Conservation (phyloP, 2,329 filamentous ascomycete species). For the Clarireedia homoeocarpa region DNA sequence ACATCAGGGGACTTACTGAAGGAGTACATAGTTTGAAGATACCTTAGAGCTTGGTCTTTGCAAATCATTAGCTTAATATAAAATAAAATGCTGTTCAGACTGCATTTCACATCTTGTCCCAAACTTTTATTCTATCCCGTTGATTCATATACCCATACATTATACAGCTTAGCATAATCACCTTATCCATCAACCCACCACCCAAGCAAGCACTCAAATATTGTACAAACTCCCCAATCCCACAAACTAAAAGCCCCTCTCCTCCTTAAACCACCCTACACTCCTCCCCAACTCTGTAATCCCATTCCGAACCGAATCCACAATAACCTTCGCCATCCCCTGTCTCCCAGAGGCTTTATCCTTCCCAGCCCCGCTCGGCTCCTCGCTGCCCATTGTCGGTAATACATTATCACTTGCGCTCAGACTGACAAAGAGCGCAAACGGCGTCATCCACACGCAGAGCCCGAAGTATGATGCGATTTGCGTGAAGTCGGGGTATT, state of each 20-base stretch:
- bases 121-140: neutral
- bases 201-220: constrained; percentile 3
- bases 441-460: constrained; percentile 94
- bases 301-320: constrained; percentile 47
- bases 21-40: constrained; percentile 13
- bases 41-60: constrained; percentile 14
- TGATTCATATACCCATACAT: neutral
- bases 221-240: constrained; percentile 1
- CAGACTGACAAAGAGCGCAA: constrained; percentile 87
- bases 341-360: constrained; percentile 40
- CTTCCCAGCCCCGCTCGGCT: constrained; percentile 37
- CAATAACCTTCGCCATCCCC: constrained; percentile 58
- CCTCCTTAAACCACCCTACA: constrained; percentile 24
- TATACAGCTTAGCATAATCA: neutral
- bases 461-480: constrained; percentile 94
- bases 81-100: neutral
- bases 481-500: constrained; percentile 79
- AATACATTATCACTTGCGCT: constrained; percentile 93
- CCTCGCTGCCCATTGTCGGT: constrained; percentile 79
- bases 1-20: constrained; percentile 10
- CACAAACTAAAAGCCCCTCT: constrained; percentile 22
- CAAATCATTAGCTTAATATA: constrained; percentile 5
- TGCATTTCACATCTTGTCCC: too few species aligned
- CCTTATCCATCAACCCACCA: neutral
- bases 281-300: constrained; percentile 34